These are phyloP conservation scores for Sphagnurus paluster DNA, from an alignment of 1,284 basidiomycete species.

Conservation along the genomic window DNA sequence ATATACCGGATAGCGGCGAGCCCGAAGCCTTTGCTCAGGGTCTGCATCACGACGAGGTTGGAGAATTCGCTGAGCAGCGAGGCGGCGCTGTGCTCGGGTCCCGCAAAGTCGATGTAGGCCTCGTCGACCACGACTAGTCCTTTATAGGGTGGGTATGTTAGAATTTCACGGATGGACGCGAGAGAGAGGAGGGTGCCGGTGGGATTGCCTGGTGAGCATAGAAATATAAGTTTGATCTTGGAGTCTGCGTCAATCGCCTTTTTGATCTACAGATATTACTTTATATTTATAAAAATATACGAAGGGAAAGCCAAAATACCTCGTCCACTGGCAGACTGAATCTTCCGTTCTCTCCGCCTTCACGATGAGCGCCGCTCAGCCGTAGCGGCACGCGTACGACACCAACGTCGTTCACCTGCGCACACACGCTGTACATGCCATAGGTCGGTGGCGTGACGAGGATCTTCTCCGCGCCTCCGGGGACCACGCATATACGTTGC, in stretches of 20 bases:
- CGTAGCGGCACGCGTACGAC: conserved; percentile 82
- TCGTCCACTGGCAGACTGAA: conserved; percentile 81
- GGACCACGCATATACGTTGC: conserved; percentile 86
- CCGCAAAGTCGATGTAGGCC: conserved; percentile 95
- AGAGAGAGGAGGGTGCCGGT: conserved; percentile 89
- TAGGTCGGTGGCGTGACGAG: conserved; percentile 94
- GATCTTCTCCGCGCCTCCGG: conserved; percentile 79
- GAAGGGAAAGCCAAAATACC: conserved; percentile 43
- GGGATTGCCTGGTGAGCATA: conserved; percentile 98
- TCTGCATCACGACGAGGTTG: conserved; percentile 94
- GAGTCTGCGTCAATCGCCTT: conserved; percentile 65
- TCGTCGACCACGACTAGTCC: conserved; percentile 96
- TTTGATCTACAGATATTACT: conserved; percentile 61
- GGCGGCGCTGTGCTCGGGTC: conserved; percentile 62
- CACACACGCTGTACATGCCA: conserved; percentile 96
- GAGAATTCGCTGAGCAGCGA: conserved; percentile 79
- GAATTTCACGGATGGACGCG: conserved; percentile 64
- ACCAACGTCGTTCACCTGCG: conserved; percentile 92
- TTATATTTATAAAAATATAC: conserved; percentile 1
- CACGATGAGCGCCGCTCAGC: conserved; percentile 54
- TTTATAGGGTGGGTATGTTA: conserved; percentile 82
- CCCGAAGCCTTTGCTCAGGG: conserved; percentile 95
- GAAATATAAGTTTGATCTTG: conserved; percentile 87
- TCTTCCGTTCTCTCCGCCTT: conserved; percentile 70
- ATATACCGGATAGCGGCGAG: conserved; percentile 89